Percentiles rank a stretch among this genome's conserved stretches.
These are phyloP conservation scores for Cyberlindnera petersonii DNA, from an alignment of 805 yeast species.

Conservation along the genomic window DNA sequence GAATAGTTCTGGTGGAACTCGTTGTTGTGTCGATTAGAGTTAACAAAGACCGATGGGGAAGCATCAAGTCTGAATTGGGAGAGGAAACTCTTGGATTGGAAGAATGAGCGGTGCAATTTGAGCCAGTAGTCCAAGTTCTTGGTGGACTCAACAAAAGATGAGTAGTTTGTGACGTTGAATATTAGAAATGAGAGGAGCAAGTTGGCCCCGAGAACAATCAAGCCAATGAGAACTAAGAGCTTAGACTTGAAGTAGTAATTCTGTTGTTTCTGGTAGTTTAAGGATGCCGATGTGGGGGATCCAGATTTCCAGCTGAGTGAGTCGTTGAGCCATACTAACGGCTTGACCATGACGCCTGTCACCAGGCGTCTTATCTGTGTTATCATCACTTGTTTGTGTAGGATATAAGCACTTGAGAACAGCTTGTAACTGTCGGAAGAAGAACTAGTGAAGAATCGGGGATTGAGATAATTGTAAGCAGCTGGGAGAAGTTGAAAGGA, in stretches of 20 bases:
- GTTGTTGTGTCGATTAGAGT: slow-evolving; percentile 7
- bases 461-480: too few species aligned
- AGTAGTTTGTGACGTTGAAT: slow-evolving; percentile 21
- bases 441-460: too few species aligned
- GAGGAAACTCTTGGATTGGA: slow-evolving; percentile 19
- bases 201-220: slow-evolving; percentile 21
- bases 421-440: background rate
- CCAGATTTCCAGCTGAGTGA: slow-evolving; percentile 2
- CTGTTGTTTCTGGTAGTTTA: slow-evolving; percentile 11
- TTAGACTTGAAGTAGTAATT: slow-evolving; percentile 24
- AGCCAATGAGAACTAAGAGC: slow-evolving; percentile 20
- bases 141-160: slow-evolving; percentile 18
- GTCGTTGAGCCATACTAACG: slow-evolving; percentile 6
- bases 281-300: slow-evolving; percentile 1
- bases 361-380: slow-evolving; percentile 8
- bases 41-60: slow-evolving; percentile 3
- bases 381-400: slow-evolving; percentile 1
- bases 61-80: slow-evolving; percentile 18
- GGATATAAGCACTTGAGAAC: background rate
- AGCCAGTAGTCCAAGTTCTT: slow-evolving; percentile 20
- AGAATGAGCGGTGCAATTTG: slow-evolving; percentile 19
- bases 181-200: slow-evolving; percentile 20
- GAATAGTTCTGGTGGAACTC: slow-evolving; percentile 20
- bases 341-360: slow-evolving; percentile 4
- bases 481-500: too few species aligned